Evolutionary conservation across 2,329 filamentous ascomycete species (phyloP), one percentile per base, ranked within the genome.

Genomic region (Pseudopyrenochaeta lycopersici): DNA sequence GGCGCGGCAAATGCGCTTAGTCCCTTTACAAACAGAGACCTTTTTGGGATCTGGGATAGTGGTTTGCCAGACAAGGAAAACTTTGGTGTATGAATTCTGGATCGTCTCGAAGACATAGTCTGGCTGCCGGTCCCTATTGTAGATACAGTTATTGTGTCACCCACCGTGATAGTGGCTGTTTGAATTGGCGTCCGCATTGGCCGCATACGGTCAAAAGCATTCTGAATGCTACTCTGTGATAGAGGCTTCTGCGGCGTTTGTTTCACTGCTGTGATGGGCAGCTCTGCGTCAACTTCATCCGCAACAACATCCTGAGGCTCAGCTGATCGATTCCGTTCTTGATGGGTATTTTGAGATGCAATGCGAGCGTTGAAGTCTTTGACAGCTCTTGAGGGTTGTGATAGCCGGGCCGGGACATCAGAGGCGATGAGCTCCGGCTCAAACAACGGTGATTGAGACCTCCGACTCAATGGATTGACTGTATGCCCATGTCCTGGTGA

Each of bases 121-220:
- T 69, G 52, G 23, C 62, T 84, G 27, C 58, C 4, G 39, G 63
- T 84, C 1, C 89, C 88, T 60, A 92, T 82, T 29, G 86, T 82
- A 17, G 87, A 88, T 0, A 85, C 88, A 4, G 87, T 82, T 0
- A 88, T 91, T 40, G 82, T 83, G 56, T 88, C 82, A 1, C 90
- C 90, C 48, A 94, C 85, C 0, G 89, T 92, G 42, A 94, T 90
- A 1, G 89, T 91, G 17, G 90, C 90, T 46, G 88, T 78, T 64
- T 91, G 87, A 23, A 82, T 77, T 1, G 84, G 82, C 1, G 83
- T 77, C 30, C 89, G 83, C 67, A 86, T 89, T 1, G 84, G 81
- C 14, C 86, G 81, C 84, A 88, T 88, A 15, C 84, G 81, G 69
- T 88, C 84, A 62, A 88, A 88, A 1, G 86, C 86, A 66, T 82